Evolutionary conservation across 2,329 filamentous ascomycete genomes (phyloP), one percentile per base, ranked within the genome.

Genomic region (Biscogniauxia marginata): DNA sequence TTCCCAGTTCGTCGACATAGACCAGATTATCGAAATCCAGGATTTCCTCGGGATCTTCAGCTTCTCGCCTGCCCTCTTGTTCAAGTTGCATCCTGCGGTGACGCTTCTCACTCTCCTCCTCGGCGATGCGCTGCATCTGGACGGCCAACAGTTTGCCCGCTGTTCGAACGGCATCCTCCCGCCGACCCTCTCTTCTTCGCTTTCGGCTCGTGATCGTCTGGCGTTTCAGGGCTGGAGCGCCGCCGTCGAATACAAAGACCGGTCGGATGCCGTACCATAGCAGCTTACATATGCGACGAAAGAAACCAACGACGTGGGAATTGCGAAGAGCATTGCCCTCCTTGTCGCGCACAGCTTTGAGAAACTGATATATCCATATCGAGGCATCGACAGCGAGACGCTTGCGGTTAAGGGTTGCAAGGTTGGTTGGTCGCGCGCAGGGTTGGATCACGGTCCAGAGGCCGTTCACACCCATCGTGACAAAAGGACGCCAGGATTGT

Each of bases 331-430:
- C 95, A 70, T 99, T 96, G 53, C 95, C 95, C 75, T 99, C 95
- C 70, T 98, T 97, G 76, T 99, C 95, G 67, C 95, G 93, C 9
- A 99, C 95, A 8, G 96, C 95, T 77, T 99, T 99, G 67, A 99
- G 85, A 70, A 99, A 99, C 71, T 99, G 95, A 80, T 99, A 99
- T 67, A 99, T 98, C 95, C 95, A 99, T 71, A 99, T 99, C 11
- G 93, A 97, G 56, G 96, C 95, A 76, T 99, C 95, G 64, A 99
- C 91, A 48, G 95, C 96, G 50, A 99, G 88, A 16, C 95, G 91
- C 76, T 96, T 97, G 65, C 90, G 91, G 73, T 98, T 98, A 58
- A 99, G 86, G 13, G 93, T 96, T 67, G 96, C 93, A 66, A 99
- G 88, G 74, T 96, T 97, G 61, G 96, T 96, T 19, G 95, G 96